Evolutionary conservation across 2,329 filamentous ascomycete genomes (phyloP).

Genomic region (Aspergillus sp.): DNA sequence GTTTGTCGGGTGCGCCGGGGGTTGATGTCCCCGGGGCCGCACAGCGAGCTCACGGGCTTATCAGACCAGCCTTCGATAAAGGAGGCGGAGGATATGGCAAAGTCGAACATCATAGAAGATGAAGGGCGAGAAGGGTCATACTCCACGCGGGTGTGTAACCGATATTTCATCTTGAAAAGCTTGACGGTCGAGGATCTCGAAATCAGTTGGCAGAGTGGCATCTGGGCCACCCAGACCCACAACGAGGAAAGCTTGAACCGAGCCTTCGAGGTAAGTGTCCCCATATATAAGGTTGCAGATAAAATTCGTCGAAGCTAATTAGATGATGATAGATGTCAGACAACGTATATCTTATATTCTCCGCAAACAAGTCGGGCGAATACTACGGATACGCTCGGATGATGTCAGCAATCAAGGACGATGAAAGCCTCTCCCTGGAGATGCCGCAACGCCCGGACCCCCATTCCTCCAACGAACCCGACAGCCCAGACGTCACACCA

Average conservation of each 20-base stretch:
- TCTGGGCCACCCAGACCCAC: conserved; percentile 93
- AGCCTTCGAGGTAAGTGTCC: conserved; percentile 70
- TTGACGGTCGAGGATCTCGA: conserved; percentile 88
- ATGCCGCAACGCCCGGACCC: conserved; percentile 66
- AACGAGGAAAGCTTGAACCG: conserved; percentile 83
- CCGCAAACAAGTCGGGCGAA: conserved; percentile 94
- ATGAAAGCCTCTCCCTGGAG: conserved; percentile 67
- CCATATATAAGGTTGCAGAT: background rate
- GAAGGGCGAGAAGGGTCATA: conserved; percentile 3
- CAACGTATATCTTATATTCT: conserved; percentile 89
- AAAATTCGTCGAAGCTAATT: background rate
- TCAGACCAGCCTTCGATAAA: conserved; percentile 53
- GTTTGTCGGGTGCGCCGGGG: conserved; percentile 76
- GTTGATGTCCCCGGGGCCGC: conserved; percentile 41
- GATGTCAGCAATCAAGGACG: conserved; percentile 78
- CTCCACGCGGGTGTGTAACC: conserved; percentile 57
- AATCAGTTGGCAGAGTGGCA: conserved; percentile 78
- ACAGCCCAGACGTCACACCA: conserved; percentile 74
- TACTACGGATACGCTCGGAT: conserved; percentile 96
- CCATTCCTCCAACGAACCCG: conserved; percentile 52
- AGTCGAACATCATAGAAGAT: conserved; percentile 11
- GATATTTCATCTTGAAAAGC: conserved; percentile 91
- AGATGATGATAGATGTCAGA: conserved; percentile 62
- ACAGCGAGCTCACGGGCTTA: conserved; percentile 27
- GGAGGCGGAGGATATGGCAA: conserved; percentile 20